These are phyloP conservation scores for Falciphora oryzae DNA, from an alignment of 2,329 filamentous ascomycete species.

Conservation along the genomic window DNA sequence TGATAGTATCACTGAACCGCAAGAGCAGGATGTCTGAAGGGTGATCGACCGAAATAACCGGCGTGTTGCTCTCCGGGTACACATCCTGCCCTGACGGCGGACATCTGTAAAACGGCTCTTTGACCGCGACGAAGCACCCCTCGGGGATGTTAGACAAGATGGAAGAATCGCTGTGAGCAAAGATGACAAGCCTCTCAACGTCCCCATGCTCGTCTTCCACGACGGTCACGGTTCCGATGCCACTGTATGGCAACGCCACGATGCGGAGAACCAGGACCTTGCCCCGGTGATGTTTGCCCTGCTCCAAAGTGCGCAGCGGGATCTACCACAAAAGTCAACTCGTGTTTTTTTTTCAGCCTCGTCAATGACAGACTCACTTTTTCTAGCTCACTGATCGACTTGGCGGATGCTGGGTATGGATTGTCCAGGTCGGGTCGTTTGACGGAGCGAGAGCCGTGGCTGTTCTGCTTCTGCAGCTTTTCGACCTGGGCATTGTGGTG, in stretches of 20 bases:
- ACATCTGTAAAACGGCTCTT: conserved; percentile 31
- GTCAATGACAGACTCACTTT: conserved; percentile 14
- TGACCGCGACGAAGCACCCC: conserved; percentile 26
- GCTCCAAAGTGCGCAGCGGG: conserved; percentile 23
- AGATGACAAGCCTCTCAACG: conserved; percentile 31
- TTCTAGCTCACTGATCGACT: conserved; percentile 22
- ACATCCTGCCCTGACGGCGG: conserved; percentile 4
- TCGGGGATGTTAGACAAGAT: conserved; percentile 27
- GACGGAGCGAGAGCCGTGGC: conserved; percentile 15
- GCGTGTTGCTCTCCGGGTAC: conserved; percentile 23
- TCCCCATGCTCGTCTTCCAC: conserved; percentile 31
- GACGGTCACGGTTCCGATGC: conserved; percentile 28
- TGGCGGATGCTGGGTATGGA: conserved; percentile 22
- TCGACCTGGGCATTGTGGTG: not conserved
- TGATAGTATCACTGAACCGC: conserved; percentile 24
- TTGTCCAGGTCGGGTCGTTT: conserved; percentile 22
- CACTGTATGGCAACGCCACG: conserved; percentile 25
- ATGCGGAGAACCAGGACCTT: conserved; percentile 26
- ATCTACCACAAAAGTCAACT: conserved; percentile 17
- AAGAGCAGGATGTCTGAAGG: conserved; percentile 27
- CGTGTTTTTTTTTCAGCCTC: not conserved
- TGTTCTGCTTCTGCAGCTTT: not conserved
- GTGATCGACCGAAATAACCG: conserved; percentile 30
- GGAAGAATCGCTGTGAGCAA: conserved; percentile 26
- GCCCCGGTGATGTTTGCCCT: conserved; percentile 29